These are phyloP conservation scores for Neoscytalidium dimidiatum DNA, from an alignment of 2,329 filamentous ascomycete genomes.

Conservation along the genomic window DNA sequence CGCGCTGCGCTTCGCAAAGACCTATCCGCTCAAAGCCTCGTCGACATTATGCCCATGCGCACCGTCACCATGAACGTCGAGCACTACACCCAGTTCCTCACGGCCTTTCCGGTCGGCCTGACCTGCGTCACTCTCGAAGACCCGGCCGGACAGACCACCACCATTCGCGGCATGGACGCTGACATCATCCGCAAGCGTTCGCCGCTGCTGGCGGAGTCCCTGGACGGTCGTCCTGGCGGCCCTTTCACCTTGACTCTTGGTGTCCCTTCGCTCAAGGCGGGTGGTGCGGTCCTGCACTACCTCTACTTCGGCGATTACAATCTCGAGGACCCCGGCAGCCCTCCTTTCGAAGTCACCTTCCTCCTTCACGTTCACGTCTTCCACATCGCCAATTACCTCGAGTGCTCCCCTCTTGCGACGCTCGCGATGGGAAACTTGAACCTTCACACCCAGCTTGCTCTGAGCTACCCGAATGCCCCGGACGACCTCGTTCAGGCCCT, in stretches of 20 bases:
- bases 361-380: conserved; percentile 44
- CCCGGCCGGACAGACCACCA: conserved; percentile 27
- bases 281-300: conserved; percentile 43
- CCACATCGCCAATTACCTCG: conserved; percentile 43
- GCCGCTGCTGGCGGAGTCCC: conserved; percentile 41
- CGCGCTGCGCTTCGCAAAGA: not conserved
- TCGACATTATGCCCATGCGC: too few species aligned
- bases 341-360: conserved; percentile 30
- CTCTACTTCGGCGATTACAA: conserved; percentile 44
- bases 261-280: conserved; percentile 33
- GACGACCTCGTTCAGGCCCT: conserved; percentile 43
- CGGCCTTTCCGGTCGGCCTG: conserved; percentile 21
- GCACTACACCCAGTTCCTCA: conserved; percentile 20
- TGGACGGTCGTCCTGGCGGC: conserved; percentile 38
- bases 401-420: conserved; percentile 40
- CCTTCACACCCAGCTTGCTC: conserved; percentile 41
- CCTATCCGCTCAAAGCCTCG: too few species aligned
- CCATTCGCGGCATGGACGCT: conserved; percentile 35
- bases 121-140: conserved; percentile 36
- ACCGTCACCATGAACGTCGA: too few species aligned
- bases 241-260: conserved; percentile 39
- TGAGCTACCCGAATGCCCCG: conserved; percentile 39
- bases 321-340: not conserved
- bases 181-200: conserved; percentile 36
- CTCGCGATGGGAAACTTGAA: conserved; percentile 43